Conservation (phyloP, 345 rosid species). For the Dipteronia sinensis region DNA sequence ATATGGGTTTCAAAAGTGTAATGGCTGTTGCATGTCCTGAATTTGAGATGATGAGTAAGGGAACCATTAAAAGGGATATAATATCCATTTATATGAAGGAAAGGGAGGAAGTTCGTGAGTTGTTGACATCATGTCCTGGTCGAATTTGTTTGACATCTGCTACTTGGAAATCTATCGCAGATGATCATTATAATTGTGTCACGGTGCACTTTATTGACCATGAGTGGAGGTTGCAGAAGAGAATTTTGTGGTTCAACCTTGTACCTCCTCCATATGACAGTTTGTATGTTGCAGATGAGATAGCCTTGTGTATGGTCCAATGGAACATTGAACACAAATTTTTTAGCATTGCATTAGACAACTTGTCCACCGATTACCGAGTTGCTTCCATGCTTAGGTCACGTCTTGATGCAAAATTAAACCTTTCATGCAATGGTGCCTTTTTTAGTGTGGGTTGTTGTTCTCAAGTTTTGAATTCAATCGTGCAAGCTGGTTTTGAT, state of each 20-base stretch:
- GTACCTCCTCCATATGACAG: constrained; percentile 31
- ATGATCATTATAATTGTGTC: constrained; percentile 29
- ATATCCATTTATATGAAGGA: constrained; percentile 23
- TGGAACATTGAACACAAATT: constrained; percentile 37
- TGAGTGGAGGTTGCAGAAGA: constrained; percentile 37
- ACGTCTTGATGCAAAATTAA: constrained; percentile 20
- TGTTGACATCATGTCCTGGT: constrained; percentile 37
- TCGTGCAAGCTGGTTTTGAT: constrained; percentile 30
- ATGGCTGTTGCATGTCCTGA: constrained; percentile 33
- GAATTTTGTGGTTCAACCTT: constrained; percentile 29
- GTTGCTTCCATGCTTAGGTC: constrained; percentile 28
- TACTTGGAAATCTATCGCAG: constrained; percentile 24
- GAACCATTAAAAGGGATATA: constrained; percentile 23
- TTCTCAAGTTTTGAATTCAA: constrained; percentile 22
- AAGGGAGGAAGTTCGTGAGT: constrained; percentile 25
- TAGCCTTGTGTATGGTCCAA: constrained; percentile 27
- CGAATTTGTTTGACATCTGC: constrained; percentile 32
- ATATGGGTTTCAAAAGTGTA: constrained; percentile 26
- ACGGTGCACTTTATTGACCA: constrained; percentile 29
- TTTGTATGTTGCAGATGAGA: constrained; percentile 28
- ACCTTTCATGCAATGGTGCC: constrained; percentile 26
- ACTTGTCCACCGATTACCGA: constrained; percentile 19
- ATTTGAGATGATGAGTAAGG: constrained; percentile 19
- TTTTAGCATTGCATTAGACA: constrained; percentile 25
- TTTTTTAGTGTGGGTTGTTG: constrained; percentile 24